phyloP scores from a whole-genome alignment of 2,329 filamentous ascomycete genomes.

The Chaetomiaceae sp. region DNA sequence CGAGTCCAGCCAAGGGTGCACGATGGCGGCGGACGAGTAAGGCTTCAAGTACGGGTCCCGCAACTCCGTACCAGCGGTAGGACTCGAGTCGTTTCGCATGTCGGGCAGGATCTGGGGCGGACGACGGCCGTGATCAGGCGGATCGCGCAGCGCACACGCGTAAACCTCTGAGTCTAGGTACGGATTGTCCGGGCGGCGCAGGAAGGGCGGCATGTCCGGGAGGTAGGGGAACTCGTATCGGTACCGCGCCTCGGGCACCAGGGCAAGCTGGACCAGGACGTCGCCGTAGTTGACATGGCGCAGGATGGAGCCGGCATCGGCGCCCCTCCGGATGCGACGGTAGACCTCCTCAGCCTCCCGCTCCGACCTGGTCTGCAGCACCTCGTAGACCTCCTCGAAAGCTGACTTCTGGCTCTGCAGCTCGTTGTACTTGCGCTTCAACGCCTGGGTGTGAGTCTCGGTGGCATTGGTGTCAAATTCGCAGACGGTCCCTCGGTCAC shows the following conservation, averaged over 20 bases:
- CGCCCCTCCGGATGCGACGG: slow-evolving; percentile 31
- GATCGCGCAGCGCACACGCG: slow-evolving; percentile 14
- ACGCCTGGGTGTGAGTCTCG: slow-evolving; percentile 29
- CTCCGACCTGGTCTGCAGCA: slow-evolving; percentile 22
- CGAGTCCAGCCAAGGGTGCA: slow-evolving; percentile 30
- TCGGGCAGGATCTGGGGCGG: slow-evolving; percentile 6
- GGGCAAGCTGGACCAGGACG: slow-evolving; percentile 33
- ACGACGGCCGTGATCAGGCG: background rate
- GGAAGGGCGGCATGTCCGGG: slow-evolving; percentile 27
- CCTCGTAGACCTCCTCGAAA: slow-evolving; percentile 27
- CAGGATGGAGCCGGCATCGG: slow-evolving; percentile 28
- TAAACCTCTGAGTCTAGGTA: slow-evolving; percentile 30
- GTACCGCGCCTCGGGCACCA: slow-evolving; percentile 33
- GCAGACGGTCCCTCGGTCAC: slow-evolving; percentile 26
- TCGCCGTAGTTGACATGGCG: slow-evolving; percentile 33
- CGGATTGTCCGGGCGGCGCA: slow-evolving; percentile 24
- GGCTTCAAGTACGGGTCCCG: slow-evolving; percentile 30
- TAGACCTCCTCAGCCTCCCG: slow-evolving; percentile 32
- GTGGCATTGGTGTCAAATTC: slow-evolving; percentile 27
- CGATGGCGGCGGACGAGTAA: slow-evolving; percentile 31
- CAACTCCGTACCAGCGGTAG: slow-evolving; percentile 1
- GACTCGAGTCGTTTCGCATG: background rate
- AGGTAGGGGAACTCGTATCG: slow-evolving; percentile 37
- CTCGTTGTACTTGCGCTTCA: slow-evolving; percentile 29
- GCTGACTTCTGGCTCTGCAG: slow-evolving; percentile 25